Evolutionary conservation across 1,284 basidiomycete species (phyloP).

Genomic region (Sanguinoderma infundibulare): DNA sequence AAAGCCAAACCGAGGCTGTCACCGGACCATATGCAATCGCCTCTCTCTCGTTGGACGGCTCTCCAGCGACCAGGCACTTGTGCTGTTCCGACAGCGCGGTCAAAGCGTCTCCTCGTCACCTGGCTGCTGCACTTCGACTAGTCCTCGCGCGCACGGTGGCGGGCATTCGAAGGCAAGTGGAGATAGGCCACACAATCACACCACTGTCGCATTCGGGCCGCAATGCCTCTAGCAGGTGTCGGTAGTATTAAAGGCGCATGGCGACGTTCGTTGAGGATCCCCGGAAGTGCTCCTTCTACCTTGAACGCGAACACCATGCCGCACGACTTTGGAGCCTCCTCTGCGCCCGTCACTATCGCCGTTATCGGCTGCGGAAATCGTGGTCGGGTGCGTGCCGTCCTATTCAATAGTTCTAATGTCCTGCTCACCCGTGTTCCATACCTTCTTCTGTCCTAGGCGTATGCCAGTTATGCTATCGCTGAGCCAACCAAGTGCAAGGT

Average conservation of each 20-base stretch:
- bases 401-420: not conserved
- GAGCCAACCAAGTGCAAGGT: conserved; percentile 71
- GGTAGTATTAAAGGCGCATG: conserved; percentile 27
- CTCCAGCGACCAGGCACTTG: conserved; percentile 22
- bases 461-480: conserved; percentile 65
- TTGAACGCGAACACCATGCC: conserved; percentile 28
- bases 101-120: not conserved
- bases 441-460: conserved; percentile 51
- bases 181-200: not conserved
- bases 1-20: conserved; percentile 31
- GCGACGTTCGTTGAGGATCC: conserved; percentile 22
- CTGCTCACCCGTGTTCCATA: not conserved
- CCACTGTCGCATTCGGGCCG: conserved; percentile 12
- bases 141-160: not conserved
- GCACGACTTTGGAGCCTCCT: conserved; percentile 21
- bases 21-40: conserved; percentile 17
- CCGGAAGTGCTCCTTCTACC: conserved; percentile 8
- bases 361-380: conserved; percentile 83
- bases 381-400: conserved; percentile 56
- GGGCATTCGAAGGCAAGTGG: not conserved
- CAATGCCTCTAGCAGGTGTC: conserved; percentile 18
- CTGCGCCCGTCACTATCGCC: conserved; percentile 48
- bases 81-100: conserved; percentile 14
- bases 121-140: not conserved
- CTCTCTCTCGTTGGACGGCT: conserved; percentile 14